phyloP scores from a whole-genome alignment of 1,284 basidiomycete species.

The Apiotrichum akiyoshidainum region DNA sequence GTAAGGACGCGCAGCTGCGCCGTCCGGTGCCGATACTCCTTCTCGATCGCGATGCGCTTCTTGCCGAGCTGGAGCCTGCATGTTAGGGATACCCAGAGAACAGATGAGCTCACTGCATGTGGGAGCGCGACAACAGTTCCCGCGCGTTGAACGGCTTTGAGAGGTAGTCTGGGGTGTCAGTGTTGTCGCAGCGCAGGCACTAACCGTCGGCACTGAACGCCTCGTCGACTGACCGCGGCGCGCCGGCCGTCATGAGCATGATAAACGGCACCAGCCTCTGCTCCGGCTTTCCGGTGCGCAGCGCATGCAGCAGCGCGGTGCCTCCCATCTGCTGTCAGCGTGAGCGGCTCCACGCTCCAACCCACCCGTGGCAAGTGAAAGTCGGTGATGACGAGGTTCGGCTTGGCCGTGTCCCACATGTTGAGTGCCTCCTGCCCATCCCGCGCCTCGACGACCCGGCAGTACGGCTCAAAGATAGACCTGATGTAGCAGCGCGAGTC shows the following conservation, averaged over 20 bases:
- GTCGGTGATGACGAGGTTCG: slow-evolving; percentile 50
- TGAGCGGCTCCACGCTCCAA: not conserved
- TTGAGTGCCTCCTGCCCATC: slow-evolving; percentile 50
- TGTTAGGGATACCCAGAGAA: too few species aligned
- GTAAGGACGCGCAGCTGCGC: slow-evolving; percentile 45
- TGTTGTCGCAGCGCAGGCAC: not conserved
- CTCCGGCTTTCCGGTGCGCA: slow-evolving; percentile 23
- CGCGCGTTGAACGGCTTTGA: slow-evolving; percentile 46
- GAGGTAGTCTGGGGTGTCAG: slow-evolving; percentile 10
- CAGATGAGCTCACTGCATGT: slow-evolving; percentile 35
- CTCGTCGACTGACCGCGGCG: slow-evolving; percentile 48
- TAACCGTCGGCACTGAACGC: slow-evolving; percentile 11
- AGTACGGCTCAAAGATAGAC: slow-evolving; percentile 47
- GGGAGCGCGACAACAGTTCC: slow-evolving; percentile 51
- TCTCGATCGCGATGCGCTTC: slow-evolving; percentile 37
- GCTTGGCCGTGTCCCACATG: slow-evolving; percentile 27
- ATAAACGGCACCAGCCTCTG: slow-evolving; percentile 37
- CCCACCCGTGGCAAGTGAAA: slow-evolving; percentile 51
- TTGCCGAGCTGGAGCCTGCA: slow-evolving; percentile 42
- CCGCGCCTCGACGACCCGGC: slow-evolving; percentile 48
- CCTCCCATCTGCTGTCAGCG: slow-evolving; percentile 32
- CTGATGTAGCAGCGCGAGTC: slow-evolving; percentile 44
- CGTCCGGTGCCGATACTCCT: slow-evolving; percentile 39
- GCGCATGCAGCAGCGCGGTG: slow-evolving; percentile 30
- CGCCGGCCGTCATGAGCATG: slow-evolving; percentile 40